Conservation (phyloP, 805 yeast genomes). For the Candida qinlingensis region DNA sequence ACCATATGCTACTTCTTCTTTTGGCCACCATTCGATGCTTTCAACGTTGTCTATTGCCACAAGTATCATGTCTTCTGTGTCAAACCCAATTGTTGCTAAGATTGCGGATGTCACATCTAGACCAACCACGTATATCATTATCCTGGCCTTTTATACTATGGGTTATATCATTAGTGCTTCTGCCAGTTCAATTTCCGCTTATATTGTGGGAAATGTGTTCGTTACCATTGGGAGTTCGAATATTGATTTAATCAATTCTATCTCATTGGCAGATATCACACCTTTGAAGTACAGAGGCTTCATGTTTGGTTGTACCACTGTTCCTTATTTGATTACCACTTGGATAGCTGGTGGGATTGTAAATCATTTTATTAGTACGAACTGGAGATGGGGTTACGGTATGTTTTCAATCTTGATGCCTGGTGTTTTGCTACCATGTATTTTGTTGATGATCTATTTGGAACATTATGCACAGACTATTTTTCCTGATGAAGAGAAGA, state of each 20-base stretch:
- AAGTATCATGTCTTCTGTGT: slow-evolving; percentile 33
- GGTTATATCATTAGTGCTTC: slow-evolving; percentile 35
- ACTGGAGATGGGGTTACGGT: slow-evolving; percentile 54
- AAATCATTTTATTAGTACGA: slow-evolving; percentile 9
- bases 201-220: slow-evolving; percentile 33
- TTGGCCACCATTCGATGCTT: slow-evolving; percentile 34
- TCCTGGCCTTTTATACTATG: slow-evolving; percentile 28
- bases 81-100: slow-evolving; percentile 36
- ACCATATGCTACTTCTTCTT: slow-evolving; percentile 37
- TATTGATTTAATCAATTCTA: slow-evolving; percentile 28
- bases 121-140: slow-evolving; percentile 31
- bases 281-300: slow-evolving; percentile 35
- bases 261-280: slow-evolving; percentile 35
- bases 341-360: slow-evolving; percentile 40
- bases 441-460: slow-evolving; percentile 28
- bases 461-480: slow-evolving; percentile 27
- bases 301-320: slow-evolving; percentile 29
- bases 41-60: slow-evolving; percentile 36
- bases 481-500: slow-evolving; percentile 1
- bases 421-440: slow-evolving; percentile 31
- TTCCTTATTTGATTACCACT: slow-evolving; percentile 37
- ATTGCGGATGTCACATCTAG: slow-evolving; percentile 37
- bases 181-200: slow-evolving; percentile 30
- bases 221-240: slow-evolving; percentile 35
- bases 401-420: slow-evolving; percentile 44